Evolutionary conservation across 805 yeast genomes (phyloP).

Genomic region (Vanderwaltozyma verrucispora): DNA sequence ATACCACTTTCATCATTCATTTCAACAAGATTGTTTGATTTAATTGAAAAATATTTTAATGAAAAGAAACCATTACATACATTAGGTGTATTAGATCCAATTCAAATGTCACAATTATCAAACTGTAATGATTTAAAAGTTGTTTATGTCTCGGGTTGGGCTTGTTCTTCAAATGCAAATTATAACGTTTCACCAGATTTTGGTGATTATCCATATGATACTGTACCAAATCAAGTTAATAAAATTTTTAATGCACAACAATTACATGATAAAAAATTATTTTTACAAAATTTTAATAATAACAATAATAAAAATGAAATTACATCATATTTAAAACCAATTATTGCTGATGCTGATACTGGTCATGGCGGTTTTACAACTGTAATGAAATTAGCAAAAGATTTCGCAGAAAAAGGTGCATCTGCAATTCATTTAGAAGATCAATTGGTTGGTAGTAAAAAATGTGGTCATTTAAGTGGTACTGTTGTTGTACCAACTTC

Average conservation of each 20-base stretch:
- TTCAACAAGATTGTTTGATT: slow-evolving; percentile 40
- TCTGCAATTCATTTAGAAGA: slow-evolving; percentile 59
- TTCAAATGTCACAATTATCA: slow-evolving; percentile 49
- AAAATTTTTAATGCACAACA: slow-evolving; percentile 48
- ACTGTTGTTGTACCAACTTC: slow-evolving; percentile 52
- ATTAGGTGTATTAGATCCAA: slow-evolving; percentile 53
- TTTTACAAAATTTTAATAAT: slow-evolving; percentile 26
- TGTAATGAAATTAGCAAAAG: slow-evolving; percentile 54
- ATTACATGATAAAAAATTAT: slow-evolving; percentile 44
- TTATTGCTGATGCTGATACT: slow-evolving; percentile 58
- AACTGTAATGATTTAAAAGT: slow-evolving; percentile 38
- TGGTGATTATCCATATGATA: slow-evolving; percentile 61
- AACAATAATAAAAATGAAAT: slow-evolving; percentile 11
- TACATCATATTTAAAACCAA: slow-evolving; percentile 48
- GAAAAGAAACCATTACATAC: slow-evolving; percentile 43
- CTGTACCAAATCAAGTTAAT: slow-evolving; percentile 59
- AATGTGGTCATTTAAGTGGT: slow-evolving; percentile 56
- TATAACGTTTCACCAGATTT: slow-evolving; percentile 57
- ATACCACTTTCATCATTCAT: slow-evolving; percentile 35
- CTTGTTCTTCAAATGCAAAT: slow-evolving; percentile 46
- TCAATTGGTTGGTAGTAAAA: slow-evolving; percentile 55
- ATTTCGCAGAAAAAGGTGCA: slow-evolving; percentile 59
- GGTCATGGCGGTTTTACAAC: slow-evolving; percentile 57
- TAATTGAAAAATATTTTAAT: slow-evolving; percentile 33
- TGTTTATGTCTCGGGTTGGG: slow-evolving; percentile 54